phyloP scores from a whole-genome alignment of 129 eudicot genomes.

The Artemisia tridentata region DNA sequence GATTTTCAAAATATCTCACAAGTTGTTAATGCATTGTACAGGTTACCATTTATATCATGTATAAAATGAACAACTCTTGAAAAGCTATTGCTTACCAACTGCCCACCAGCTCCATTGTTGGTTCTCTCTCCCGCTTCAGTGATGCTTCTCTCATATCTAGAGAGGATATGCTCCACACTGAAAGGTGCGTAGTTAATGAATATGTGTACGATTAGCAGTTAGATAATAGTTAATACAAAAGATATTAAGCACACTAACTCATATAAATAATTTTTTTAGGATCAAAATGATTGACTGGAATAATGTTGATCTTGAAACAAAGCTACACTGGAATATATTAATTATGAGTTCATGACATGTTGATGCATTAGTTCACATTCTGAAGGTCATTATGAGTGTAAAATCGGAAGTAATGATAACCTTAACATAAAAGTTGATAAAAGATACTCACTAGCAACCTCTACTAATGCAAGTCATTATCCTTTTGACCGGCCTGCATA shows the following conservation, averaged over 20 bases:
- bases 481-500: too few relatives aligned
- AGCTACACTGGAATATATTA: not conserved
- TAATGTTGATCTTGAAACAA: not conserved
- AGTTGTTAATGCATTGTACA: not conserved
- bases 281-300: not conserved
- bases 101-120: not conserved
- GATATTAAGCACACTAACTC: not conserved
- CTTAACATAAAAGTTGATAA: too few relatives aligned
- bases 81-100: constrained; percentile 5
- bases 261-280: not conserved
- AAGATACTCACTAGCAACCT: too few relatives aligned
- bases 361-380: not conserved
- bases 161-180: constrained; percentile 2
- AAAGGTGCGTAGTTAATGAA: not conserved
- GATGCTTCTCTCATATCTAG: constrained; percentile 2
- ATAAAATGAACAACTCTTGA: not conserved
- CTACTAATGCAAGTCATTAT: too few relatives aligned
- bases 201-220: not conserved
- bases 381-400: not conserved
- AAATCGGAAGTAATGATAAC: too few relatives aligned
- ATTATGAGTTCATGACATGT: not conserved
- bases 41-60: not conserved
- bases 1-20: not conserved
- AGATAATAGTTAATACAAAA: not conserved
- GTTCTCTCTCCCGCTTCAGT: not conserved